phyloP scores from a whole-genome alignment of 192 early-diverging fungal species.

The Podila verticillata region DNA sequence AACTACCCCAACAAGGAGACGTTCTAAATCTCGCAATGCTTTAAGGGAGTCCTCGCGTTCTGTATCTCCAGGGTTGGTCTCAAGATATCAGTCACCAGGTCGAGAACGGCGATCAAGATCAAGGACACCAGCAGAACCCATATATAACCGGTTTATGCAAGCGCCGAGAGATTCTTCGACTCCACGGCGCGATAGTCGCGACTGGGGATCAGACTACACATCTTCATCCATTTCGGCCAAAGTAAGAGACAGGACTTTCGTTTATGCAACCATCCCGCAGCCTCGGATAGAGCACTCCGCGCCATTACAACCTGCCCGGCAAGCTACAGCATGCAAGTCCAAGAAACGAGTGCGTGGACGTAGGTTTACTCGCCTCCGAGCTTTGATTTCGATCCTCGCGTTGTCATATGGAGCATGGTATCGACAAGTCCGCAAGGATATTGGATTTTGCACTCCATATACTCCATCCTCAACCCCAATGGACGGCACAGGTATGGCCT shows the following conservation, averaged over 20 bases:
- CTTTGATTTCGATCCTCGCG: conserved; percentile 1
- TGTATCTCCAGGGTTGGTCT: too few species aligned
- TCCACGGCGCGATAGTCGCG: neutral
- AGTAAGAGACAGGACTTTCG: too few species aligned
- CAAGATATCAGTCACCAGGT: too few species aligned
- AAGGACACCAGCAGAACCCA: too few species aligned
- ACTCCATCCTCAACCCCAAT: neutral
- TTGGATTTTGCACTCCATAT: conserved; percentile 27
- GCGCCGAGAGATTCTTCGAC: too few species aligned
- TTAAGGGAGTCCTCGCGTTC: too few species aligned
- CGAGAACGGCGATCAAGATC: too few species aligned
- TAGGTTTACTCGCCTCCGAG: neutral
- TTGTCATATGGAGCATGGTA: conserved; percentile 38
- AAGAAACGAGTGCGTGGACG: neutral
- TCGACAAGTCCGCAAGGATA: conserved; percentile 27
- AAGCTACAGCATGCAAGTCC: neutral
- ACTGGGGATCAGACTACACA: neutral
- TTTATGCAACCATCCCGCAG: neutral
- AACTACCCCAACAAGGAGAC: too few species aligned
- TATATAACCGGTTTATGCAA: too few species aligned
- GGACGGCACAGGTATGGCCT: neutral
- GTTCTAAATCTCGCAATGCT: too few species aligned
- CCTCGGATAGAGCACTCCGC: neutral
- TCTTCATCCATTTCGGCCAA: neutral
- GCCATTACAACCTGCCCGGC: neutral